Base-by-base conservation (phyloP, 306 rosid species). In the Rosa multiflora region DNA sequence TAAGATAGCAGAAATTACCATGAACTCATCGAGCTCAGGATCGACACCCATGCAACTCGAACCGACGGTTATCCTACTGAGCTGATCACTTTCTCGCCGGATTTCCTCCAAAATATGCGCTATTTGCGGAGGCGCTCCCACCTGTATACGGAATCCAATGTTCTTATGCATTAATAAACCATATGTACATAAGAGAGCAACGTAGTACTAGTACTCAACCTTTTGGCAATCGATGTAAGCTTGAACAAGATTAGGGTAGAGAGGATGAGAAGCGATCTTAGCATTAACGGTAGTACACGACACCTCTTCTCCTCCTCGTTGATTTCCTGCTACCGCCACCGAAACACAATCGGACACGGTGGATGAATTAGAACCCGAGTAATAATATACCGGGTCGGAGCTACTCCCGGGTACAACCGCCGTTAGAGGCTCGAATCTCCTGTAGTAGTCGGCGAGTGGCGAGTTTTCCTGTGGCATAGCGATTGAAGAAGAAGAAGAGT, bases 11-110 rank as follows among this genome's bases (percentile, higher is more conserved):
- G 63, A 78, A 49, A 80, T 47, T 6, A 92, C 98, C 98, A 93
- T 93, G 88, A 93, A 93, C 5, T 75, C 74, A 66, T 93, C 94
- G 48, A 93, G 98, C 75, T 93, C 98, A 32, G 90, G 97, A 87
- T 93, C 94, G 62, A 88, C 74, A 73, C 80, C 85, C 51, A 84
- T 70, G 82, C 79, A 71, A 46, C 76, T n/a, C 32, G 81, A 79
- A 79, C 40, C 80, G 40, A 74, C 12, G 53, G 75, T 71, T 78
- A 83, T 73, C 76, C 78, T 75, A 61, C 78, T 59, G 18, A 82
- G 48, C 17, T 52, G 74, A 20, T 69, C 76, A 29, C 69, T 75
- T 49, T 83, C 86, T 76, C 48, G 86, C 78, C 83, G 78, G 76
- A 83, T 80, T 82, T 81, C 88, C 51, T 89, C 93, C n/a, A 88